phyloP scores from a whole-genome alignment of 129 eudicot species.

The Arctium minus region DNA sequence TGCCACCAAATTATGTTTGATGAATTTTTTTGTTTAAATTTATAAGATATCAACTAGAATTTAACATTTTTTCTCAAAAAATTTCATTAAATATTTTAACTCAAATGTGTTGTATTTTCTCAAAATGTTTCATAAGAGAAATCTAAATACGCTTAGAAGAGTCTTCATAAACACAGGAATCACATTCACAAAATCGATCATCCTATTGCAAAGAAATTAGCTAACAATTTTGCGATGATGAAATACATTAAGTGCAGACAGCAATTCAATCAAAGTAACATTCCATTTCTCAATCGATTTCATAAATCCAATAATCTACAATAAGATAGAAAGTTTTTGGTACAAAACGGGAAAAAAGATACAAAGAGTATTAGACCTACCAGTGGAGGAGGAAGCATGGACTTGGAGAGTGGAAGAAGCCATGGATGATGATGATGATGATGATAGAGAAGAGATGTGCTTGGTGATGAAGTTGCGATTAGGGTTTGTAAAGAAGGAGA shows the following conservation, averaged over 20 bases:
- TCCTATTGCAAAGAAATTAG: background rate
- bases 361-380: conserved; percentile 11
- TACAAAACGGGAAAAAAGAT: background rate
- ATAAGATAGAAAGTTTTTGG: background rate
- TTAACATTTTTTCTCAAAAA: background rate
- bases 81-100: background rate
- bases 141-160: background rate
- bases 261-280: background rate
- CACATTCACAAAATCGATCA: conserved; percentile 1
- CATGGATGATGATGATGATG: conserved; percentile 34
- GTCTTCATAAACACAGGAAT: background rate
- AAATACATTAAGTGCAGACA: background rate
- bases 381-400: conserved; percentile 47
- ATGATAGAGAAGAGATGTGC: conserved; percentile 6
- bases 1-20: background rate
- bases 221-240: background rate
- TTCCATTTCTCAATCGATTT: background rate
- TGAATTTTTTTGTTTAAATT: background rate
- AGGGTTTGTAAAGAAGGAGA: conserved; percentile 8
- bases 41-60: background rate
- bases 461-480: conserved; percentile 3
- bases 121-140: background rate
- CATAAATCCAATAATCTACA: background rate
- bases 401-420: conserved; percentile 29
- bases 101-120: background rate